Percentiles rank a stretch among this genome's conserved stretches.
These are phyloP conservation scores for Candida andamanensis DNA, from an alignment of 805 yeast genomes.

Conservation along the genomic window DNA sequence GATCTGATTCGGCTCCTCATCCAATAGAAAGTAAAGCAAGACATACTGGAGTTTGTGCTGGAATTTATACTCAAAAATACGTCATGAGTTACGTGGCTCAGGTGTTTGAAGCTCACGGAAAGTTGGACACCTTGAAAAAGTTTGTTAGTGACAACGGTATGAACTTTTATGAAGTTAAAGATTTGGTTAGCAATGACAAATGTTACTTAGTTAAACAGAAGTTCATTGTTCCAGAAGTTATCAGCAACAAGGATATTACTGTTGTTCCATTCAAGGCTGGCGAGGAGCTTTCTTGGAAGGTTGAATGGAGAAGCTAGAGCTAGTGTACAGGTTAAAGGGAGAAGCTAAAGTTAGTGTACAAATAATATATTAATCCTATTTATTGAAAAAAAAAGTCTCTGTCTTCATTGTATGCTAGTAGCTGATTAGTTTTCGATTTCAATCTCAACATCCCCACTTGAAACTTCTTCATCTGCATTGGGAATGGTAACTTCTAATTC, in stretches of 20 bases:
- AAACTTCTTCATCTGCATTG: constrained; percentile 22
- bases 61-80: constrained; percentile 86
- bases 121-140: constrained; percentile 59
- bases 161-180: constrained; percentile 60
- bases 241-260: constrained; percentile 41
- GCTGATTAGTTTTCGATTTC: constrained; percentile 16
- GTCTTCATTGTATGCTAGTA: not conserved
- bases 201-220: constrained; percentile 48
- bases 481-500: constrained; percentile 42
- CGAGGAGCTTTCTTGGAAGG: constrained; percentile 61
- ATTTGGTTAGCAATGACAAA: constrained; percentile 38
- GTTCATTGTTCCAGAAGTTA: constrained; percentile 53
- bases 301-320: constrained; percentile 63
- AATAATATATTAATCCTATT: not conserved
- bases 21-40: constrained; percentile 74
- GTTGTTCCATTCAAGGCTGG: constrained; percentile 87
- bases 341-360: too few relatives aligned
- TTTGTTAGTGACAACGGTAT: constrained; percentile 78
- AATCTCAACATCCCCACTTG: constrained; percentile 17
- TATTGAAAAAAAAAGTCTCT: too few relatives aligned
- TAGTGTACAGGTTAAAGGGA: too few relatives aligned
- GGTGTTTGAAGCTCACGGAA: constrained; percentile 63
- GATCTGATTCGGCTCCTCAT: constrained; percentile 98
- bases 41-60: constrained; percentile 91
- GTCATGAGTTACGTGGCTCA: constrained; percentile 84